Percentiles rank a stretch among this genome's conserved stretches.
Evolutionary conservation across 2,329 filamentous ascomycete genomes (phyloP).

Genomic region (Botrytis cinerea): DNA sequence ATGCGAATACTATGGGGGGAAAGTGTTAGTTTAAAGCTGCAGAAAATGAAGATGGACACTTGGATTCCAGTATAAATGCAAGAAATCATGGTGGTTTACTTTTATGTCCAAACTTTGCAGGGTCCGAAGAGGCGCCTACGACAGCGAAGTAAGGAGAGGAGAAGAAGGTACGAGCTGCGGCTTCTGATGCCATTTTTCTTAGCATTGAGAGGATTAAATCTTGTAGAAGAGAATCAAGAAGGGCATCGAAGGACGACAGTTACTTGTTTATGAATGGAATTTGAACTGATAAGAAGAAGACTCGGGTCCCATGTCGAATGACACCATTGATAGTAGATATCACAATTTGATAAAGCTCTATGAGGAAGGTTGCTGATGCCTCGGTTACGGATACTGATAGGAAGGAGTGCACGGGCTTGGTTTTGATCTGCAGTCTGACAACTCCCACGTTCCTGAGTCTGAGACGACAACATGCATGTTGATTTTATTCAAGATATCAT

Average conservation of each 20-base stretch:
- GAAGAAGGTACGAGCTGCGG: slow-evolving; percentile 78
- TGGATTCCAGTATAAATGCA: background rate
- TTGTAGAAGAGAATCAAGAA: background rate
- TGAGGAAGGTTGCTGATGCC: background rate
- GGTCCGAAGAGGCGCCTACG: slow-evolving; percentile 83
- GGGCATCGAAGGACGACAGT: too few relatives aligned
- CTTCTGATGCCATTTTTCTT: slow-evolving; percentile 62
- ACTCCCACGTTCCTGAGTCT: background rate
- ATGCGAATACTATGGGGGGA: slow-evolving; percentile 69
- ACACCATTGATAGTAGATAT: slow-evolving; percentile 13
- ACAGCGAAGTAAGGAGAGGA: slow-evolving; percentile 79
- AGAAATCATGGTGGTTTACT: slow-evolving; percentile 49
- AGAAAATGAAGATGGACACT: background rate
- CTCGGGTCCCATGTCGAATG: background rate
- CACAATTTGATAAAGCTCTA: background rate
- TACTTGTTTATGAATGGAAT: background rate
- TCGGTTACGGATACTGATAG: background rate
- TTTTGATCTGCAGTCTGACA: background rate
- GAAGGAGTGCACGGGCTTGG: background rate
- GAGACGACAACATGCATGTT: background rate
- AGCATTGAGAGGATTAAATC: background rate
- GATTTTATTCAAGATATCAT: background rate
- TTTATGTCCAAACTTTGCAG: slow-evolving; percentile 85
- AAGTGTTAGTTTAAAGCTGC: slow-evolving; percentile 13
- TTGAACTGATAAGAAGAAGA: background rate